These are phyloP conservation scores for Dimocarpus longan DNA, from an alignment of 345 rosid genomes.

Conservation along the genomic window DNA sequence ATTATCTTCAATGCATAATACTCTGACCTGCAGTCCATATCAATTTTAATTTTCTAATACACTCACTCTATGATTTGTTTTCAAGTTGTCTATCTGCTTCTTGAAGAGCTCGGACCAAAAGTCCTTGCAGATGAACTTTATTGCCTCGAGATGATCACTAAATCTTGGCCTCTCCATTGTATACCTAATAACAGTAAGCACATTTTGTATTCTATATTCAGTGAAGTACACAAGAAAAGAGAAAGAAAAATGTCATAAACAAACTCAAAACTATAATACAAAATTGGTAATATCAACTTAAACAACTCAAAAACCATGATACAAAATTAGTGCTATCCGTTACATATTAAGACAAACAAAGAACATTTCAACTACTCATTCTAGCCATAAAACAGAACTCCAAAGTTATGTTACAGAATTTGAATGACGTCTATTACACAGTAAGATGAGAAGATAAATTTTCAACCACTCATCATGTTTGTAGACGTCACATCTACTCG, in stretches of 20 bases:
- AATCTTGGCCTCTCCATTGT: conserved; percentile 96
- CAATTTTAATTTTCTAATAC: not conserved
- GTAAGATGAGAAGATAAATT: not conserved
- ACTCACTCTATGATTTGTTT: conserved; percentile 90
- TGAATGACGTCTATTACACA: not conserved
- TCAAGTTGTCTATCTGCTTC: conserved; percentile 97
- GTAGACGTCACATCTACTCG: not conserved
- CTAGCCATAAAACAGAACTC: not conserved
- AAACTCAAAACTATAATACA: not conserved
- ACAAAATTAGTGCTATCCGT: not conserved
- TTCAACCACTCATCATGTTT: not conserved
- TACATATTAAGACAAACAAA: not conserved
- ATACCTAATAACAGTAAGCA: conserved; percentile 49
- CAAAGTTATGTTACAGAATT: not conserved
- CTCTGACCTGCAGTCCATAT: not conserved
- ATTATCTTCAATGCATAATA: not conserved
- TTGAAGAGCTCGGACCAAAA: conserved; percentile 98
- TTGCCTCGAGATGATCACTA: conserved; percentile 90
- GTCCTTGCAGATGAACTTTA: conserved; percentile 98
- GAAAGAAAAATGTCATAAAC: not conserved
- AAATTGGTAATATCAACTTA: not conserved
- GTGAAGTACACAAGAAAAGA: not conserved
- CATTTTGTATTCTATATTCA: not conserved
- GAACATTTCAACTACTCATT: not conserved
- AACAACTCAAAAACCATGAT: not conserved